Evolutionary conservation across 257 asterid genomes (phyloP), one percentile per base, ranked within the genome.

Genomic region (Misopates orontium): DNA sequence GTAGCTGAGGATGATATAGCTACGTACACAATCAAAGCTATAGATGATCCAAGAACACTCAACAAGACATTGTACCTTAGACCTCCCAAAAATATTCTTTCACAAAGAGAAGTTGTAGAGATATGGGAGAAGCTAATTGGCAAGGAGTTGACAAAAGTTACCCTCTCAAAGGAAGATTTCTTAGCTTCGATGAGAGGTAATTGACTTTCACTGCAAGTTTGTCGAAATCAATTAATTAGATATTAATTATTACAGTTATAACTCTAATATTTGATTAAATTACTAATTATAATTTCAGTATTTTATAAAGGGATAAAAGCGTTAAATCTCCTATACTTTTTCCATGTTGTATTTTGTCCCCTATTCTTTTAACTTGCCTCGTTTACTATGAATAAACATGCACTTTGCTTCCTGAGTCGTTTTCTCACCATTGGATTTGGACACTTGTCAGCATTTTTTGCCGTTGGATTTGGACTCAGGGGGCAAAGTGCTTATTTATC

Each of bases 1-100:
- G 68, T 81, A 68, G 83, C 51, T 8, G 95, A 84, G 68, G 89
- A 80, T 64, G 95, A 87, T 57, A 48, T 84, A 17, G 88, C 87
- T 0, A 72, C 72, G 0, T 87, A 87, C 71, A 60, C 88, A 8
- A 71, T 87, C 1, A 83, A 85, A 75, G 64, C 77, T 10, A 73
- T 78, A 10, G 87, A 83, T 55, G 90, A 87, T 53, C 85, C 85
- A 28, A 70, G 85, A 56, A 73, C 90, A 16, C 22, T 80, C 53
- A 85, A 85, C 82, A 82, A 83, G 77, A 85, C 89, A 0, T 67
- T 85, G 16, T 83, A 31, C 60, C 54, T 79, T 20, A 74, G 87
- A 25, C 88, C 96, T n/a, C 84, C 64, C 1, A 66, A 78, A 19
- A 85, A 88, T 60, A 76, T 85, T 55, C 79, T 85, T 20, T 74